Conservation (phyloP, 2,329 filamentous ascomycete species). For the Aspergillus piperis region DNA sequence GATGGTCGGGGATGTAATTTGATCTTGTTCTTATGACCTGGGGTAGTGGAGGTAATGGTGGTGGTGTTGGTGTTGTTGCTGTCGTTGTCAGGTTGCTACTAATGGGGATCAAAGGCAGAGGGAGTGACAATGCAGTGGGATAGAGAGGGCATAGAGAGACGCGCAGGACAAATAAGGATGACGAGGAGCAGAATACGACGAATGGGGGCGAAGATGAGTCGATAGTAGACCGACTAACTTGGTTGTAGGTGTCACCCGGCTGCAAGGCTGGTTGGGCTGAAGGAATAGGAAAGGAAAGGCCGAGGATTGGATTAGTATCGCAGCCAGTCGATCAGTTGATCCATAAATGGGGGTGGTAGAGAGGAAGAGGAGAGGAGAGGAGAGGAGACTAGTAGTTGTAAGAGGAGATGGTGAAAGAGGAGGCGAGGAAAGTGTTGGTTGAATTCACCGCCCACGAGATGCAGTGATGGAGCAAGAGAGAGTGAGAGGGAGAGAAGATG, state of each 20-base stretch:
- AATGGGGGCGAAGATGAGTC: neutral
- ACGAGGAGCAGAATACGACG: neutral
- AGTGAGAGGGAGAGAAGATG: neutral
- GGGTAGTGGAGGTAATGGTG: neutral
- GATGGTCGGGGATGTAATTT: neutral
- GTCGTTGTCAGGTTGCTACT: slow-evolving; percentile 1
- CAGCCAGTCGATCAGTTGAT: slow-evolving; percentile 5
- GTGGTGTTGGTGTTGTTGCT: neutral
- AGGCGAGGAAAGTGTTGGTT: neutral
- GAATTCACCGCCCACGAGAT: slow-evolving; percentile 5
- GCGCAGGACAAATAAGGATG: neutral
- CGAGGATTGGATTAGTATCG: slow-evolving; percentile 6
- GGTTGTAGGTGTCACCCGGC: neutral
- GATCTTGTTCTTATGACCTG: neutral
- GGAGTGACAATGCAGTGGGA: slow-evolving; percentile 8
- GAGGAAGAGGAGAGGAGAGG: neutral
- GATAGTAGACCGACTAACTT: slow-evolving; percentile 3
- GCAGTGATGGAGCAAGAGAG: neutral
- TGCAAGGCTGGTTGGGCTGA: slow-evolving; percentile 7
- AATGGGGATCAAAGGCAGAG: slow-evolving; percentile 8
- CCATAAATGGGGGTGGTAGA: slow-evolving; percentile 8
- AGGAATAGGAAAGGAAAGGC: slow-evolving; percentile 7
- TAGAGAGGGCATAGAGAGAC: slow-evolving; percentile 1
- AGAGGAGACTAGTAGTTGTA: neutral
- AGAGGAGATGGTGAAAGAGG: neutral